Evolutionary conservation across 2,329 filamentous ascomycete species (phyloP), one percentile per base, ranked within the genome.

Genomic region (Venturia carpophila): DNA sequence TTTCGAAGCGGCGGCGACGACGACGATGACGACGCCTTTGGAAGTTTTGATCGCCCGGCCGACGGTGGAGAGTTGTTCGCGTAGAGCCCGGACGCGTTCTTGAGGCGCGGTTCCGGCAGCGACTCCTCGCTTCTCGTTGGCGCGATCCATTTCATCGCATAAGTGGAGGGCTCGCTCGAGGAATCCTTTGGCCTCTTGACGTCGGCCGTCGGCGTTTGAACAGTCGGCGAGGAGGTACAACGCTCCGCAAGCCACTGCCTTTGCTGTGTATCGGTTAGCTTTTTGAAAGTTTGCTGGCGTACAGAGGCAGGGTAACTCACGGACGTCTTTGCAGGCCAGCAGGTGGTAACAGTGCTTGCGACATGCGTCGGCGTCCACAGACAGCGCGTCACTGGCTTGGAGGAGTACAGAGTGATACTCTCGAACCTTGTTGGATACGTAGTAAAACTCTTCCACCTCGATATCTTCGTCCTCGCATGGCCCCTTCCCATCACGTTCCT

Each of bases 111-210:
- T 58, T 58, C 19, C 30, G 37, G 15, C 5, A 13, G 15, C 5
- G 17, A 58, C 52, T 5, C 52, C 52, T 58, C 37, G 27, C 21
- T 37, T 11, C 10, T 58, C 30, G 9, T 58, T 58, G 27, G 37
- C 30, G 30, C 30, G 27, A 27, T 58, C 52, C 52, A 58, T 58
- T 19, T 37, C 52, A 19, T 58, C 52, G 30, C 52, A 58, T 34
- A 58, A 17, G 6, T 9, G 9, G 11, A 58, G 30, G 1, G 52
- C 52, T 58, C 37, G 27, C 37, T 58, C 52, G 17, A 58, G 30
- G 30, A 34, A 58, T n/a, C 30, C 52, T 34, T 58, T 58, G 13
- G 52, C 52, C 37, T 58, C 52, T 58, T 58, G 52, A 9, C 52
- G 47, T 6, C 47, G 21, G 10, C 47, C 30, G 30, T 37, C 27